Percentiles rank a stretch among this genome's conserved stretches.
phyloP scores from a whole-genome alignment of 495 filamentous ascomycete species.

The Tirmania nivea region DNA sequence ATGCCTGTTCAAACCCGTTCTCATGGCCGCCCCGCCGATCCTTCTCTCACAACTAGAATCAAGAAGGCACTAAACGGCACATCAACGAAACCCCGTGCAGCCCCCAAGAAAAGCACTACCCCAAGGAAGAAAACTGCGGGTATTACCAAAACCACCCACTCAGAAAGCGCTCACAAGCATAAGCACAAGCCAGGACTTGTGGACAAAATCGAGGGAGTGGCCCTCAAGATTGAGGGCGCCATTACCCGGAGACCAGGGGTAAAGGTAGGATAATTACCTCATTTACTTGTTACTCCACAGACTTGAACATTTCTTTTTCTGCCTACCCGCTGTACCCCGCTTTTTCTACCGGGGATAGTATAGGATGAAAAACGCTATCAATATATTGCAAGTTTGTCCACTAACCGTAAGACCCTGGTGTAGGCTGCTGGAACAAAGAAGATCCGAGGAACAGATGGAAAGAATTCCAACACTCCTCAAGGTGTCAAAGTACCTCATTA shows the following conservation, averaged over 20 bases:
- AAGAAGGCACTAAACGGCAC: background rate
- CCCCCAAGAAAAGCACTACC: background rate
- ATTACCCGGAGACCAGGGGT: slow-evolving; percentile 18
- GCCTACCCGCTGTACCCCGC: no score
- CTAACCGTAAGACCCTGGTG: background rate
- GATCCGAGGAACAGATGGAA: slow-evolving; percentile 21
- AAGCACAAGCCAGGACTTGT: slow-evolving; percentile 20
- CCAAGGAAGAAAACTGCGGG: background rate
- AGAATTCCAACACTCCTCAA: slow-evolving; percentile 1
- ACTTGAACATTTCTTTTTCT: no score
- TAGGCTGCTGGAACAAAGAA: slow-evolving; percentile 21
- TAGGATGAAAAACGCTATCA: no score
- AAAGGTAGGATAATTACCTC: slow-evolving; percentile 5
- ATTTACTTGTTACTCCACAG: background rate
- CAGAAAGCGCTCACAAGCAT: slow-evolving; percentile 1
- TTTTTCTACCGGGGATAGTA: no score
- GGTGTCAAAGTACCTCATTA: no score
- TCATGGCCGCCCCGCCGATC: background rate
- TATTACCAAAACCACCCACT: background rate
- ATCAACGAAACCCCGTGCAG: background rate
- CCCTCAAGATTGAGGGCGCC: slow-evolving; percentile 18
- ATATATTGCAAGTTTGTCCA: no score
- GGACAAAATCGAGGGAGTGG: slow-evolving; percentile 21
- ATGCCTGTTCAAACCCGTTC: background rate
- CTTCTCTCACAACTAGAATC: background rate